These are phyloP conservation scores for Xylaria palmicola DNA, from an alignment of 495 filamentous ascomycete genomes.

Conservation along the genomic window DNA sequence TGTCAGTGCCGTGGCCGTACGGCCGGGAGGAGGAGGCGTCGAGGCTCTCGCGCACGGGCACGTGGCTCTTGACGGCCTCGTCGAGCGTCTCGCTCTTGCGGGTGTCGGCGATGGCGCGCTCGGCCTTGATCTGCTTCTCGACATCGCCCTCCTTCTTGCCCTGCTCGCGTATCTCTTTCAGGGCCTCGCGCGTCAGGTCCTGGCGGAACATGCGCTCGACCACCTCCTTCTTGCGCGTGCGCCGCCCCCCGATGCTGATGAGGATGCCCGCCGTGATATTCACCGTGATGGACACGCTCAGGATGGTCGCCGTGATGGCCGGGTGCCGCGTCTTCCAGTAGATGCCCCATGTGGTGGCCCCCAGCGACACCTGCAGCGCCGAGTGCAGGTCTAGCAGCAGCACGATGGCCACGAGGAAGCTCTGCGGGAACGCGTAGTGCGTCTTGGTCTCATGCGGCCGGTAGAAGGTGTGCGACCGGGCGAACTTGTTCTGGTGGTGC, in stretches of 20 bases:
- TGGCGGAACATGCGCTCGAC: conserved; percentile 70
- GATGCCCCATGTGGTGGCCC: conserved; percentile 72
- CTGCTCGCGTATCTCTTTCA: conserved; percentile 57
- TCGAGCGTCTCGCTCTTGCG: conserved; percentile 29
- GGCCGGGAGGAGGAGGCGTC: too few species aligned
- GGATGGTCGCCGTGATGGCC: conserved; percentile 74
- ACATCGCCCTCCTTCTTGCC: conserved; percentile 56
- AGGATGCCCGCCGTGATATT: conserved; percentile 71
- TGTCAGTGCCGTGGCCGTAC: too few species aligned
- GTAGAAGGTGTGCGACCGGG: conserved; percentile 79
- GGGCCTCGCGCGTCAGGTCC: conserved; percentile 68
- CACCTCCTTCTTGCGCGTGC: conserved; percentile 79
- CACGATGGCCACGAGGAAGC: conserved; percentile 67
- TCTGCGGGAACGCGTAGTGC: conserved; percentile 73
- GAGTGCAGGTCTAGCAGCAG: conserved; percentile 75
- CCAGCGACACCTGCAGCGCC: conserved; percentile 71
- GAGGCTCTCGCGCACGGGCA: conserved; percentile 15
- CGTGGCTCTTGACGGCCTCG: conserved; percentile 16
- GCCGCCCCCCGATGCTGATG: conserved; percentile 69
- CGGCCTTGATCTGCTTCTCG: conserved; percentile 45
- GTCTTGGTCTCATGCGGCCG: conserved; percentile 80
- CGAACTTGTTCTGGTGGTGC: conserved; percentile 72
- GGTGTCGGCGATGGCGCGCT: conserved; percentile 27
- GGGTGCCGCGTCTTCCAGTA: conserved; percentile 60
- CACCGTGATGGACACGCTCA: conserved; percentile 69